These are phyloP conservation scores for Botryotinia narcissicola DNA, from an alignment of 2,329 filamentous ascomycete species.

Conservation along the genomic window DNA sequence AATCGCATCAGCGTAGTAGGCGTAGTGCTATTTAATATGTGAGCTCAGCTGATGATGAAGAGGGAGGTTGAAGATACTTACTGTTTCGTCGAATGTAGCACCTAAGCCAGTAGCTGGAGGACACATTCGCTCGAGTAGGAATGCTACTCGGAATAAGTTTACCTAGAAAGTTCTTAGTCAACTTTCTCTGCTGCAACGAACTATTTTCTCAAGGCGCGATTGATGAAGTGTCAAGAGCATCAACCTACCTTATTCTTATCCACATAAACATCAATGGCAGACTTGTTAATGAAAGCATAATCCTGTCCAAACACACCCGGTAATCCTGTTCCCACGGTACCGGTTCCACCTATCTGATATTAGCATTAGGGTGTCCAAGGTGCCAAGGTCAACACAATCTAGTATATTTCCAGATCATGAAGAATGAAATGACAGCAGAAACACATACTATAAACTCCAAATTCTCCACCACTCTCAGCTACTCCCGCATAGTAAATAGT, in stretches of 20 bases:
- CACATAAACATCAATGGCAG: conserved; percentile 46
- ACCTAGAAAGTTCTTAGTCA: conserved; percentile 27
- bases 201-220: no score
- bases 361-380: neutral
- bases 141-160: conserved; percentile 50
- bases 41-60: neutral
- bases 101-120: conserved; percentile 48
- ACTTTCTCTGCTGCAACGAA: no score
- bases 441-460: conserved; percentile 44
- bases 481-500: conserved; percentile 50
- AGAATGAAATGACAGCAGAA: neutral
- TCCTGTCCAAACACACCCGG: conserved; percentile 50
- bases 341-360: conserved; percentile 28
- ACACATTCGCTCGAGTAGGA: conserved; percentile 52
- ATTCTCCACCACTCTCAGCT: conserved; percentile 48
- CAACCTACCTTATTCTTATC: conserved; percentile 44
- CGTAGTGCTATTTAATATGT: conserved; percentile 41
- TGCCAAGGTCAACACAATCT: neutral
- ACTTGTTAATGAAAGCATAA: conserved; percentile 50
- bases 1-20: conserved; percentile 46
- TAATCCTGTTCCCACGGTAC: conserved; percentile 44
- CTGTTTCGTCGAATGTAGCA: conserved; percentile 49
- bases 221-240: neutral
- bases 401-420: neutral
- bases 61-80: conserved; percentile 18